Evolutionary conservation across 441 rosid genomes (phyloP).

Genomic region (Gossypium schwendimanii): DNA sequence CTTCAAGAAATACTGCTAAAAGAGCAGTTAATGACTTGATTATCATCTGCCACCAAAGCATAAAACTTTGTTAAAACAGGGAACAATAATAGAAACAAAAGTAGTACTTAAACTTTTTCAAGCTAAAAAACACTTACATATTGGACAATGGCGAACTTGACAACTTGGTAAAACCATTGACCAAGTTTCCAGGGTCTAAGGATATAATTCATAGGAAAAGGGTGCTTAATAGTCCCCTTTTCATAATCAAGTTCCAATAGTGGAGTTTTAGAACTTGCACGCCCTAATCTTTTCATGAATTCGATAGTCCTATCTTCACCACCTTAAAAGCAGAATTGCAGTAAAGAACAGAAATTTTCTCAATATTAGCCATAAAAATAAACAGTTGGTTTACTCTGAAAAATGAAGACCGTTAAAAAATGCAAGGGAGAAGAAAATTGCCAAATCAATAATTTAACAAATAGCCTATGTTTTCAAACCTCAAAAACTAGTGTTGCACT

Average conservation of each 20-base stretch:
- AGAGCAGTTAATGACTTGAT: constrained; percentile 76
- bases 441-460: not conserved
- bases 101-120: constrained; percentile 1
- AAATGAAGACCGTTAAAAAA: constrained; percentile 3
- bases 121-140: constrained; percentile 60
- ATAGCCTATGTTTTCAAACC: not conserved
- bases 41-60: constrained; percentile 66
- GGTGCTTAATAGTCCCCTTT: constrained; percentile 65
- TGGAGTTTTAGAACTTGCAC: constrained; percentile 52
- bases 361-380: constrained; percentile 8
- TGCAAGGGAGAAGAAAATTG: not conserved
- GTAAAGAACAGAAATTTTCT: not conserved
- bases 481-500: not conserved
- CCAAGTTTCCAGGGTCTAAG: constrained; percentile 94
- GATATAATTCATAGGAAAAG: constrained; percentile 83
- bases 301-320: constrained; percentile 91
- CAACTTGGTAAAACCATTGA: constrained; percentile 88
- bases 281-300: constrained; percentile 89
- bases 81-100: constrained; percentile 8
- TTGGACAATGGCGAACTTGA: constrained; percentile 96
- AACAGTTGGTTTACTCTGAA: not conserved
- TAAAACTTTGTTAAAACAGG: constrained; percentile 9
- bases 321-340: constrained; percentile 35
- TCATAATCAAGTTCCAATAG: constrained; percentile 58
- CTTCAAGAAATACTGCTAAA: constrained; percentile 89